phyloP scores from a whole-genome alignment of 768 basidiomycete genomes.

The Jaapia argillacea region DNA sequence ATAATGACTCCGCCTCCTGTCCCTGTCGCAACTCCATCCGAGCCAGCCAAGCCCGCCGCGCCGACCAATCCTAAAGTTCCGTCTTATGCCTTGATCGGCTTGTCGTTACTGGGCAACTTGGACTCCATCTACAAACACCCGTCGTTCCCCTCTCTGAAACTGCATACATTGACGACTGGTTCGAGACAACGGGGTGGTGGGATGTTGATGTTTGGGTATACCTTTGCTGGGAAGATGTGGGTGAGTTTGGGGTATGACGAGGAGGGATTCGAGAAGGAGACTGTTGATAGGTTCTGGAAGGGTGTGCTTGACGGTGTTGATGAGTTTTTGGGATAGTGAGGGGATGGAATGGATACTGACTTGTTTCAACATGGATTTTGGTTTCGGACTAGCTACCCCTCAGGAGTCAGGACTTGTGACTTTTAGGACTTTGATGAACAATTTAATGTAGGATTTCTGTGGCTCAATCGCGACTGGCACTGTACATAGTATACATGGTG shows the following conservation, averaged over 20 bases:
- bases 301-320: constrained; percentile 44
- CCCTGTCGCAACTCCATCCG: constrained; percentile 11
- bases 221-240: constrained; percentile 67
- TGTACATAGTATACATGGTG: too few species aligned
- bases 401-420: too few species aligned
- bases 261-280: constrained; percentile 58
- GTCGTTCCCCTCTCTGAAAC: constrained; percentile 39
- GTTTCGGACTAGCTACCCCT: too few species aligned
- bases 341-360: too few species aligned
- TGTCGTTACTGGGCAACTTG: constrained; percentile 79
- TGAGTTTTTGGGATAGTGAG: constrained; percentile 37
- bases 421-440: too few species aligned
- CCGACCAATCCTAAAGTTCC: constrained; percentile 29
- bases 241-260: constrained; percentile 72
- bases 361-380: too few species aligned
- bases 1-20: constrained; percentile 19
- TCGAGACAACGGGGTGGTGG: constrained; percentile 72
- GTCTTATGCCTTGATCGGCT: constrained; percentile 57
- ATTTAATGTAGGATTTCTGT: too few species aligned
- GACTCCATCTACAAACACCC: constrained; percentile 74
- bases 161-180: constrained; percentile 74
- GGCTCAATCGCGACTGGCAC: too few species aligned
- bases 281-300: constrained; percentile 59
- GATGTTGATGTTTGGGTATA: constrained; percentile 78
- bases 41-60: constrained; percentile 10